Conservation (phyloP, 83 land plant genomes). For the Thuja plicata region DNA sequence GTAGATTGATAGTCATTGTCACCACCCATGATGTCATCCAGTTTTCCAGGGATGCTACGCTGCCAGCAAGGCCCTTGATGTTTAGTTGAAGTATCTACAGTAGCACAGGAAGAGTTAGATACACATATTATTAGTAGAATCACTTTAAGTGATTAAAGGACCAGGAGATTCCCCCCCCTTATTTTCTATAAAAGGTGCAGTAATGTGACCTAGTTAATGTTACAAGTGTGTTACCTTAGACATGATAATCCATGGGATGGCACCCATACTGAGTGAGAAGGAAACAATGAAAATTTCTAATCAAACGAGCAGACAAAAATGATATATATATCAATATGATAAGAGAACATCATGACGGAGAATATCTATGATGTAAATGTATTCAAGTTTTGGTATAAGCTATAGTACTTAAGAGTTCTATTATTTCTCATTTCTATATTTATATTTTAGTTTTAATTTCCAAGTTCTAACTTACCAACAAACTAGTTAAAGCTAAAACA, state of each 20-base stretch:
- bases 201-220: neutral
- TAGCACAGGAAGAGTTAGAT: neutral
- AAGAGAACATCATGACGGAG: slow-evolving; percentile 5
- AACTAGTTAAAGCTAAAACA: slow-evolving; percentile 8
- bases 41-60: slow-evolving; percentile 79
- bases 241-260: slow-evolving; percentile 98
- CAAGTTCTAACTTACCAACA: slow-evolving; percentile 10
- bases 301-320: neutral
- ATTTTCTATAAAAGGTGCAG: neutral
- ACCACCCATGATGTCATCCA: slow-evolving; percentile 70
- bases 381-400: too few species aligned
- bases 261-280: slow-evolving; percentile 88
- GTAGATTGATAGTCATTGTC: slow-evolving; percentile 83
- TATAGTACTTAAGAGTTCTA: too few species aligned
- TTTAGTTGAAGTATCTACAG: slow-evolving; percentile 82
- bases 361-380: too few species aligned
- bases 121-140: neutral
- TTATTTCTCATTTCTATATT: too few species aligned
- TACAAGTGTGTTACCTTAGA: slow-evolving; percentile 81
- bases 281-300: slow-evolving; percentile 63
- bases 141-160: neutral
- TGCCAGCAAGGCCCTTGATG: slow-evolving; percentile 89
- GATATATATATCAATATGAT: neutral
- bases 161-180: neutral
- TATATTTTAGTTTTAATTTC: neutral